Base-by-base conservation (phyloP, 768 basidiomycete species). In the Boletus subparvulus region DNA sequence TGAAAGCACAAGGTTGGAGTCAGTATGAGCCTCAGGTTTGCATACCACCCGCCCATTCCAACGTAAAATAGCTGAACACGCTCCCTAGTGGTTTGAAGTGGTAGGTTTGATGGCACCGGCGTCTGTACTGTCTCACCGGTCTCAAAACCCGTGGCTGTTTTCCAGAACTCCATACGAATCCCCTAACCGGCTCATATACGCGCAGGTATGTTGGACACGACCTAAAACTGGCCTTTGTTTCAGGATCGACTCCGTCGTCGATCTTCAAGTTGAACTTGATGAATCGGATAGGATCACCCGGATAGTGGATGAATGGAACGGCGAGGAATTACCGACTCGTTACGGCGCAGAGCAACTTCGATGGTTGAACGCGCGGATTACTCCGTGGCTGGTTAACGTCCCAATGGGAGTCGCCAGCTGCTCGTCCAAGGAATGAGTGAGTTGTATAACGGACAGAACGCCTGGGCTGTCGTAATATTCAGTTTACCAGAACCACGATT, bases 151-250 rank as follows among this genome's bases (percentile, higher is more conserved):
- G 16, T 55, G 39, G 39, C 7, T 54, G 5, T 80, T 82, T 58
- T 74, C 81, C 6, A 73, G 75, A 33, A 82, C 85, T 41, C 39
- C 11, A 56, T 36, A 21, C 13, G 26, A 46, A 37, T 19, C 6
- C 13, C 45, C 39, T 7, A 41, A 56, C 36, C 26, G 42, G 24
- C 11, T 41, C 33, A 37, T 33, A 10, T 33, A 56, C 11, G 11
- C 5, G 13, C 47, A 58, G 53, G 39, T 26, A 17, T 16, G 28
- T 30, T 6, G 44, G 13, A 21, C 36, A 17, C 11, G n/a, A 17
- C 26, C 10, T 24, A 10, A 33, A 21, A 30, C 37, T 19, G 19
- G 26, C 13, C 21, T 4, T 32, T 32, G n/a, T 32, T 51, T 28
- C 26, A 45, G 43, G 28, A 28, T 52, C 26, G 48, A 42, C 6